These are phyloP conservation scores for Zasmidium angulare DNA, from an alignment of 2,329 filamentous ascomycete genomes.

Conservation along the genomic window DNA sequence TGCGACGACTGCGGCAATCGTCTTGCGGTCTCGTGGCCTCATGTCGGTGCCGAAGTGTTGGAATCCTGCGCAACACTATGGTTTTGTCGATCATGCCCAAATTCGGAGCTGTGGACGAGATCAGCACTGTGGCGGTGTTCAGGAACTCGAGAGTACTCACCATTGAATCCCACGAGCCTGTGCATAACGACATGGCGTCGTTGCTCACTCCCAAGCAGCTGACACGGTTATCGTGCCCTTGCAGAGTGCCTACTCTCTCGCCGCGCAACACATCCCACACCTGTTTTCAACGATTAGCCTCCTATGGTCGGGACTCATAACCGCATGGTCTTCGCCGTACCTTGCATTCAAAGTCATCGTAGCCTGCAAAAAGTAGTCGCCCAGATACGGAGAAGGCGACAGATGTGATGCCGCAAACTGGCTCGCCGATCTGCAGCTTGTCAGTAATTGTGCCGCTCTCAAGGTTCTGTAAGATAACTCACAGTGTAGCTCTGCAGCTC, in stretches of 20 bases:
- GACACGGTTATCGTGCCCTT: conserved; percentile 97
- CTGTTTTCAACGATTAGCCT: conserved; percentile 46
- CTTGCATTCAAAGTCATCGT: conserved; percentile 99
- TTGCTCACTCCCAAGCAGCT: conserved; percentile 99
- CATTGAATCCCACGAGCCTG: conserved; percentile 98
- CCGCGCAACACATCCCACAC: conserved; percentile 97
- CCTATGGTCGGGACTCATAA: not conserved
- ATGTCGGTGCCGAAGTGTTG: not conserved
- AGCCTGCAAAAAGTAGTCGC: conserved; percentile 90
- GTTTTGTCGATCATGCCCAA: conserved; percentile 45
- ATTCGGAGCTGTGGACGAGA: conserved; percentile 46
- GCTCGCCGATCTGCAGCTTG: conserved; percentile 77
- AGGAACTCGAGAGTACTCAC: conserved; percentile 58
- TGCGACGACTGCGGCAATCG: not conserved
- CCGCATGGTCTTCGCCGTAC: conserved; percentile 51
- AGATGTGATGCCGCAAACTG: conserved; percentile 95
- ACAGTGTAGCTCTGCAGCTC: conserved; percentile 69
- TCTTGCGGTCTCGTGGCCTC: not conserved
- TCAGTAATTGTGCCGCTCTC: conserved; percentile 17
- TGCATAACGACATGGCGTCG: conserved; percentile 98
- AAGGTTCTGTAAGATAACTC: conserved; percentile 30
- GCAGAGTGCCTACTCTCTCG: conserved; percentile 93
- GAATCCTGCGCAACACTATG: not conserved
- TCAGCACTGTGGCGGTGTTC: conserved; percentile 19
- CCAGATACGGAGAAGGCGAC: conserved; percentile 97